These are phyloP conservation scores for Fusarium heterosporum DNA, from an alignment of 2,329 filamentous ascomycete genomes.

Conservation along the genomic window DNA sequence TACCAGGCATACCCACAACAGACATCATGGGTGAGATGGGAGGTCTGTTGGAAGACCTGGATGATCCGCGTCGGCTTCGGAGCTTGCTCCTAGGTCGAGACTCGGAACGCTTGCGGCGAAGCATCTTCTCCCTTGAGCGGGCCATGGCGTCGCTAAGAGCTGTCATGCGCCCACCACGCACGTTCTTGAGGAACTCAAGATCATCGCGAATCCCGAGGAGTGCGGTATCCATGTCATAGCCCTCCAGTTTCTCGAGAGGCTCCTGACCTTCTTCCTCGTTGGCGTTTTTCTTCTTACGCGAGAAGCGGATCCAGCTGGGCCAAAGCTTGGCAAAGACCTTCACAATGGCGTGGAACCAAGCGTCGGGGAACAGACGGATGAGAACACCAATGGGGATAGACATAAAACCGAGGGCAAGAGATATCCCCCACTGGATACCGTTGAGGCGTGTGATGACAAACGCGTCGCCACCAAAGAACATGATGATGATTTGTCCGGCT, in stretches of 20 bases:
- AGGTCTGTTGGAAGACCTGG: conserved; percentile 35
- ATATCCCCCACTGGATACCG: conserved; percentile 82
- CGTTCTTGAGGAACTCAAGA: conserved; percentile 35
- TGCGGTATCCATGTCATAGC: conserved; percentile 35
- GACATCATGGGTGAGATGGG: conserved; percentile 42
- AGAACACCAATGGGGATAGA: conserved; percentile 80
- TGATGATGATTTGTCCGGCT: conserved; percentile 38
- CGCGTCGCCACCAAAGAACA: conserved; percentile 64
- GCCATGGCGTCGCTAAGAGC: conserved; percentile 39
- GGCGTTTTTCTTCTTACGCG: conserved; percentile 31
- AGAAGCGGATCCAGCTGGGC: conserved; percentile 33
- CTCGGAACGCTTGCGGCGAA: conserved; percentile 37
- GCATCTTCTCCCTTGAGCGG: conserved; percentile 31
- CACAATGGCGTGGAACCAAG: conserved; percentile 49
- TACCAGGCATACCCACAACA: conserved; percentile 39
- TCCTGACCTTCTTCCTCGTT: conserved; percentile 26
- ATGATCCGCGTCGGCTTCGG: conserved; percentile 35
- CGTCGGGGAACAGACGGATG: conserved; percentile 80
- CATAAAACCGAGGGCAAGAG: conserved; percentile 78
- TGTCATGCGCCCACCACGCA: conserved; percentile 35
- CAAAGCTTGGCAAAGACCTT: conserved; percentile 22
- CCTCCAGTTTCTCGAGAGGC: conserved; percentile 30
- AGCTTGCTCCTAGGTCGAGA: conserved; percentile 35
- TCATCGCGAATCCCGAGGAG: conserved; percentile 37
- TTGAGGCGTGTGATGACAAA: conserved; percentile 75